Percentiles rank a stretch among this genome's conserved stretches.
These are phyloP conservation scores for Helotiales sp. DNA, from an alignment of 2,329 filamentous ascomycete species.

Conservation along the genomic window DNA sequence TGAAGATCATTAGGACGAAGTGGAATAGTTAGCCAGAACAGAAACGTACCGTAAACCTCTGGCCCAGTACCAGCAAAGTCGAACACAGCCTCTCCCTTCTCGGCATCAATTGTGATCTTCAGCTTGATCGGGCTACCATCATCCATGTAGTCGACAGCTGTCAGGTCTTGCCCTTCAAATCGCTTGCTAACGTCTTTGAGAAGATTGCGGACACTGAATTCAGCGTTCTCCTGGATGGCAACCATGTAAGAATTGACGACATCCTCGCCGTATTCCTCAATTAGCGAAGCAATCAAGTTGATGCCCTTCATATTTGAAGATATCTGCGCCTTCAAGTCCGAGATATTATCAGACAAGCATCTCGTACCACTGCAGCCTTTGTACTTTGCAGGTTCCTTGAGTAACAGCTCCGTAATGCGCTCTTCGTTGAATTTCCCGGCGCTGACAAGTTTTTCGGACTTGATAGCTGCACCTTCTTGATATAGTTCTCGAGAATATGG, in stretches of 20 bases:
- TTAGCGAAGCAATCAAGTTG: conserved; percentile 73
- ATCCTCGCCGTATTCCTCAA: conserved; percentile 77
- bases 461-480: conserved; percentile 69
- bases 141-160: conserved; percentile 83
- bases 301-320: conserved; percentile 88
- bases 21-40: not conserved
- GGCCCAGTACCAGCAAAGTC: conserved; percentile 80
- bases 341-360: conserved; percentile 81
- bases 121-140: conserved; percentile 80
- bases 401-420: conserved; percentile 72
- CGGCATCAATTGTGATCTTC: conserved; percentile 74
- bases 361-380: conserved; percentile 79
- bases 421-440: conserved; percentile 80
- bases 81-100: conserved; percentile 77
- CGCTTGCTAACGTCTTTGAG: conserved; percentile 72
- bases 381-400: conserved; percentile 74
- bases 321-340: conserved; percentile 85
- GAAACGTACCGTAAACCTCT: conserved; percentile 69
- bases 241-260: conserved; percentile 85
- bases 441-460: conserved; percentile 73
- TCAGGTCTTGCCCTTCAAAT: conserved; percentile 72
- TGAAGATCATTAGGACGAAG: conserved; percentile 34
- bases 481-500: conserved; percentile 70
- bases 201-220: conserved; percentile 73
- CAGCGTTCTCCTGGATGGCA: conserved; percentile 81